A percentile compares a stretch with the other conserved stretches of the same genome.
Evolutionary conservation across 768 basidiomycete genomes (phyloP).

Genomic region (Mycena albidolilacea): DNA sequence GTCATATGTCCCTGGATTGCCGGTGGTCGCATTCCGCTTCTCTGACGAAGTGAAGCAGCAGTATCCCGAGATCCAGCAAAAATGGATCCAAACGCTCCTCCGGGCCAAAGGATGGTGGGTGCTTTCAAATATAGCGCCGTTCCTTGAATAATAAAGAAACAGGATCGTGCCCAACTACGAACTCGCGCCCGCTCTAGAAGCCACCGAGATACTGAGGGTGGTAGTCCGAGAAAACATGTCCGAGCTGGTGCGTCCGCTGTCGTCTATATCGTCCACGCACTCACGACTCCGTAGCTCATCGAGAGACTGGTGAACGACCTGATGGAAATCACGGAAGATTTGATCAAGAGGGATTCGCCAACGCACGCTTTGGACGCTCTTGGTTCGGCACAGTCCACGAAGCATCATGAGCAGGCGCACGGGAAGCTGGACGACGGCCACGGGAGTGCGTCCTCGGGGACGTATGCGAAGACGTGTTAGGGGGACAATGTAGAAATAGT

Average conservation of each 20-base stretch:
- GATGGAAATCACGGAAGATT: slow-evolving; percentile 76
- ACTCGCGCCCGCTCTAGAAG: slow-evolving; percentile 66
- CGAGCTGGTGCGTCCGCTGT: slow-evolving; percentile 57
- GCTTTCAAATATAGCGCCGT: slow-evolving; percentile 30
- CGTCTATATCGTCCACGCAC: slow-evolving; percentile 62
- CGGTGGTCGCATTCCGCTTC: slow-evolving; percentile 78
- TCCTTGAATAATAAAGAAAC: background rate
- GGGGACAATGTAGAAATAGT: background rate
- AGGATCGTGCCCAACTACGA: slow-evolving; percentile 70
- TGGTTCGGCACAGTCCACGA: slow-evolving; percentile 47
- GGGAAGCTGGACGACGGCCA: slow-evolving; percentile 66
- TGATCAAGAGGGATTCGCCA: slow-evolving; percentile 63
- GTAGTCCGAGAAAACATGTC: slow-evolving; percentile 75
- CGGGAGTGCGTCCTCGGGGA: slow-evolving; percentile 67
- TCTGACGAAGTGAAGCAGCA: slow-evolving; percentile 68
- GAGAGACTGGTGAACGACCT: slow-evolving; percentile 80
- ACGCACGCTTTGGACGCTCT: slow-evolving; percentile 66
- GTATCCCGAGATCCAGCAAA: slow-evolving; percentile 72
- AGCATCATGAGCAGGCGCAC: slow-evolving; percentile 54
- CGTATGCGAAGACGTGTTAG: slow-evolving; percentile 80
- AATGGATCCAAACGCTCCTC: slow-evolving; percentile 69
- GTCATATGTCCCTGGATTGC: slow-evolving; percentile 72
- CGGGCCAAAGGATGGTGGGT: slow-evolving; percentile 70
- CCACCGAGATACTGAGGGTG: slow-evolving; percentile 74
- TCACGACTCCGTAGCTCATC: slow-evolving; percentile 68